These are phyloP conservation scores for Gaultheria prostrata DNA, from an alignment of 148 eudicot genomes.

Conservation along the genomic window DNA sequence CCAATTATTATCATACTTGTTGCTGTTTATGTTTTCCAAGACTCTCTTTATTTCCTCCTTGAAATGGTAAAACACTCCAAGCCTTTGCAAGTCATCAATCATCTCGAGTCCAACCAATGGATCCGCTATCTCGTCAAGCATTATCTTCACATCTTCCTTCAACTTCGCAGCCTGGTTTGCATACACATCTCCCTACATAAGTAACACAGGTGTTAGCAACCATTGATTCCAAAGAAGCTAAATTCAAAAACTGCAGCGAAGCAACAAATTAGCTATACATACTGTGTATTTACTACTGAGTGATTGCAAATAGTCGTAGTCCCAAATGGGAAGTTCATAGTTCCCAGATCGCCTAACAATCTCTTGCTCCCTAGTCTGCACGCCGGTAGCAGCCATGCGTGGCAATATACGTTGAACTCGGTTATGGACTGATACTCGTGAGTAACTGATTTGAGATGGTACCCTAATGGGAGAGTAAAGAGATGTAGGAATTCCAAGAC, in stretches of 20 bases:
- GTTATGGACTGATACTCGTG: no score
- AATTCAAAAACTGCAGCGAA: no score
- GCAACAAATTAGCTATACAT: no score
- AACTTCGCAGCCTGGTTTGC: background rate
- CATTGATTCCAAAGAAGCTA: background rate
- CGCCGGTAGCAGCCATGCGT: no score
- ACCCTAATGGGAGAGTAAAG: no score
- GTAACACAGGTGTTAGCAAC: background rate
- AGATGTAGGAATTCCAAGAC: no score
- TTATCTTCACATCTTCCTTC: background rate
- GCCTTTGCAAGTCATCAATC: conserved; percentile 28
- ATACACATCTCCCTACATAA: background rate
- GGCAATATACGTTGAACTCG: no score
- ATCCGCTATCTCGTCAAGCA: background rate
- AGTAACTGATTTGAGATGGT: no score
- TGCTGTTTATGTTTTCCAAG: conserved; percentile 1
- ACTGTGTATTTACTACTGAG: background rate
- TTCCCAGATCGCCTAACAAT: no score
- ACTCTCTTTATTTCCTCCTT: conserved; percentile 19
- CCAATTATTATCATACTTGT: background rate
- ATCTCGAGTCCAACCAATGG: conserved; percentile 21
- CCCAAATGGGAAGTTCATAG: background rate
- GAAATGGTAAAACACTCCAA: conserved; percentile 31
- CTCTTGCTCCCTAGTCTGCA: no score
- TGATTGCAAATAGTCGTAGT: background rate